Base-by-base conservation (phyloP, 257 asterid genomes). In the Asclepias syriaca region DNA sequence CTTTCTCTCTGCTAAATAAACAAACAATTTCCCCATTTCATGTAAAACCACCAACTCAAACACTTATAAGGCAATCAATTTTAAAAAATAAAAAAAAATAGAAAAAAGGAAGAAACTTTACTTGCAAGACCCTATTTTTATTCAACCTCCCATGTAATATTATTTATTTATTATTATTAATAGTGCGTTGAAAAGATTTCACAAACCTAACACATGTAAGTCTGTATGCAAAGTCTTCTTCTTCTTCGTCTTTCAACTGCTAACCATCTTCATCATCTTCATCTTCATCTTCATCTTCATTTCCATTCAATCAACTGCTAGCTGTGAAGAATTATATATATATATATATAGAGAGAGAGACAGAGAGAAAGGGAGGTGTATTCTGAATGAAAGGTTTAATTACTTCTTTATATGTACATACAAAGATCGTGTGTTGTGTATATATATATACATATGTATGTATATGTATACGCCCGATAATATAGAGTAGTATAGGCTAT, bases 151-250 rank as follows among this genome's bases (percentile, higher is more conserved):
- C 10, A 43, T 43, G 48, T 43, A 34, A 34, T 34, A 43, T 43
- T 43, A 43, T 6, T 6, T 40, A 40, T 40, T 40, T 6, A 40
- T 40, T 64, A 18, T 6, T 46, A 61, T 51, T 61, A 61, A 27
- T 18, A 56, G 11, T 22, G 34, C 13, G 51, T 48, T 46, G 69
- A 48, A 68, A 58, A 57, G 22, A 16, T 59, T 69, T 69, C 27
- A 67, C 71, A 50, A 49, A 75, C 79, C 79, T 49, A 70, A 37
- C 50, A 18, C 13, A 27, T 29, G 59, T 19, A 49, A 54, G 21
- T 13, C 0, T 8, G 18, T 51, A 48, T n/a, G n/a, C 46, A 19
- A 74, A 66, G 34, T 56, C 61, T 55, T 51, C 71, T 45, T 40
- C 11, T 43, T 56, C 61, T 55, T 51, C 71, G 29, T 40, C 11